Conservation (phyloP, 441 rosid genomes). For the Biscutella laevigata region DNA sequence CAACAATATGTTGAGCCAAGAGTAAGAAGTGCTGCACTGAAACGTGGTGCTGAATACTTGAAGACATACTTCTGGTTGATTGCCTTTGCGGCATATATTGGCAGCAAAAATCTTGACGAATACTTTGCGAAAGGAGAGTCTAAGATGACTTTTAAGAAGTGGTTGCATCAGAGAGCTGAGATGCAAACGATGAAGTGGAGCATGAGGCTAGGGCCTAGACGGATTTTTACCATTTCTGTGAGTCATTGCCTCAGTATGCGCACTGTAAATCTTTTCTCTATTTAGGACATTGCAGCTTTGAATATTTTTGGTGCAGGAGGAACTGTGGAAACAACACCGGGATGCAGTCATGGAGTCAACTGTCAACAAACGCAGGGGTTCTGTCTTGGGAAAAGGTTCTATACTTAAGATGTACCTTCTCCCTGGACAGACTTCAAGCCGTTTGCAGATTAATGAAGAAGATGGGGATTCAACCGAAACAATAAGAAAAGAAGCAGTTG, state of each 20-base stretch:
- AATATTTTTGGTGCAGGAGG: conserved; percentile 47
- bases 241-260: conserved; percentile 23
- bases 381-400: conserved; percentile 89
- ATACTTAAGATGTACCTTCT: conserved; percentile 89
- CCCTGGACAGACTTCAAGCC: conserved; percentile 94
- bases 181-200: conserved; percentile 98
- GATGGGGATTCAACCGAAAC: conserved; percentile 43
- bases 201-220: conserved; percentile 89
- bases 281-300: conserved; percentile 16
- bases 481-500: conserved; percentile 92
- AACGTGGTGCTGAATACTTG: conserved; percentile 94
- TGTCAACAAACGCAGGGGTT: conserved; percentile 78
- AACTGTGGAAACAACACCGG: conserved; percentile 73
- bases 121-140: conserved; percentile 74
- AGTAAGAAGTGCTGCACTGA: conserved; percentile 82
- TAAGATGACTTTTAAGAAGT: conserved; percentile 74
- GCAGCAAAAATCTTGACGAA: conserved; percentile 91
- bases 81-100: conserved; percentile 97
- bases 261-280: background rate
- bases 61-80: conserved; percentile 87
- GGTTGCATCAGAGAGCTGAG: conserved; percentile 92
- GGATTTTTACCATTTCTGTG: conserved; percentile 88
- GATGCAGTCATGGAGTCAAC: conserved; percentile 98
- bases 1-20: conserved; percentile 94
- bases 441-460: conserved; percentile 65